phyloP scores from a whole-genome alignment of 2,329 filamentous ascomycete species.

The Thermoascus crustaceus region DNA sequence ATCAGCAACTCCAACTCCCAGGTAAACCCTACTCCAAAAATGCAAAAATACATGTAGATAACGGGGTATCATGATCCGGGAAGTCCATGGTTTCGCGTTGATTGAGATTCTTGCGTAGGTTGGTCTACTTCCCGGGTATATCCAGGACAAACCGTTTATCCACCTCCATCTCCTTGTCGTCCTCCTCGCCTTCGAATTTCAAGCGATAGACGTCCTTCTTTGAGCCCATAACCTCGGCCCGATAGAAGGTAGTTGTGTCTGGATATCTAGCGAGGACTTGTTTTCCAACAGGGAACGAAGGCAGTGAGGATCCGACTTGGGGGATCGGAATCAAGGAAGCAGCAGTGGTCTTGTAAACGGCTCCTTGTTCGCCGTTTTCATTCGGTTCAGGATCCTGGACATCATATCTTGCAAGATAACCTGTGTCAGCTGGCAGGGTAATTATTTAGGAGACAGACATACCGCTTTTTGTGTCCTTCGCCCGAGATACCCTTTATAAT shows the following conservation, averaged over 20 bases:
- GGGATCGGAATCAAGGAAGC: conserved; percentile 72
- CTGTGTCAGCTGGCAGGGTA: background rate
- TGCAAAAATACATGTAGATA: conserved; percentile 1
- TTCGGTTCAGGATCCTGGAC: conserved; percentile 75
- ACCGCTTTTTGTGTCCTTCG: conserved; percentile 61
- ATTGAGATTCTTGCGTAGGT: background rate
- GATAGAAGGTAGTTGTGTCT: conserved; percentile 77
- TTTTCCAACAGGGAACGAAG: conserved; percentile 57
- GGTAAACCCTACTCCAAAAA: conserved; percentile 2
- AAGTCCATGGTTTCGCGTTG: background rate
- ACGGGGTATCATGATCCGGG: conserved; percentile 3
- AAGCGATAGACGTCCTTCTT: conserved; percentile 47
- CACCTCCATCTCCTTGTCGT: conserved; percentile 65
- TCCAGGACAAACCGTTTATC: conserved; percentile 70
- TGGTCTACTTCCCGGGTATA: conserved; percentile 45
- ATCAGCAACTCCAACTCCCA: no score
- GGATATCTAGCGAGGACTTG: conserved; percentile 72
- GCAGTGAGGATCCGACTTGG: conserved; percentile 49
- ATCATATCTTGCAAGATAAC: conserved; percentile 50
- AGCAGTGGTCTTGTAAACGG: conserved; percentile 60
- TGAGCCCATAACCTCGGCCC: conserved; percentile 68
- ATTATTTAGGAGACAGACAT: conserved; percentile 12
- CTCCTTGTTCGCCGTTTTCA: conserved; percentile 54
- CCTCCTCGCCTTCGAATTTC: conserved; percentile 71
- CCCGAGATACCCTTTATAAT: conserved; percentile 68